These are phyloP conservation scores for Arxiozyma slooffiae DNA, from an alignment of 1,139 yeast species.

Conservation along the genomic window DNA sequence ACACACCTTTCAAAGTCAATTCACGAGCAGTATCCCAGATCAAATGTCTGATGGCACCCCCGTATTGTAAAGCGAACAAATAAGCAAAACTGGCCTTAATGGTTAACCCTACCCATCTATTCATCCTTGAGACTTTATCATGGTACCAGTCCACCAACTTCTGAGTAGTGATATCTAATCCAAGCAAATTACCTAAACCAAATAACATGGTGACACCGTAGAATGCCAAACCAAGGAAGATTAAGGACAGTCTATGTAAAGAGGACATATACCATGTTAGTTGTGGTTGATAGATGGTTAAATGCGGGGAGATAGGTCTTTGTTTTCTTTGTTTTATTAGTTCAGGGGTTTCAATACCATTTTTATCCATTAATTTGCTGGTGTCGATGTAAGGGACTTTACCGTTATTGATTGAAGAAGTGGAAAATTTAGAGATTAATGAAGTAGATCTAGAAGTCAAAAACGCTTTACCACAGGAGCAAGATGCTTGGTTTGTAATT, in stretches of 20 bases:
- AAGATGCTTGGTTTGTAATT: neutral
- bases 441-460: neutral
- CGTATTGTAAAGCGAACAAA: conserved; percentile 80
- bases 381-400: neutral
- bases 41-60: conserved; percentile 86
- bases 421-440: neutral
- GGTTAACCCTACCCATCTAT: conserved; percentile 36
- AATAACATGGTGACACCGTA: conserved; percentile 69
- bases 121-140: conserved; percentile 10
- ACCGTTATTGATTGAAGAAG: neutral
- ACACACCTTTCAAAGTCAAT: conserved; percentile 75
- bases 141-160: conserved; percentile 41
- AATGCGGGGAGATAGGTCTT: conserved; percentile 89
- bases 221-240: conserved; percentile 66
- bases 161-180: conserved; percentile 50
- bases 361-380: neutral
- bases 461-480: neutral
- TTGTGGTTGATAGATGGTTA: conserved; percentile 83
- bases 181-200: conserved; percentile 60
- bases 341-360: conserved; percentile 5
- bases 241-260: conserved; percentile 83
- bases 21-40: conserved; percentile 83
- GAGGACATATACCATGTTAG: conserved; percentile 72
- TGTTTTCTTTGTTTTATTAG: conserved; percentile 70
- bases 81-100: conserved; percentile 63